These are phyloP conservation scores for Podaxis pistillaris DNA, from an alignment of 768 basidiomycete genomes.

Conservation along the genomic window DNA sequence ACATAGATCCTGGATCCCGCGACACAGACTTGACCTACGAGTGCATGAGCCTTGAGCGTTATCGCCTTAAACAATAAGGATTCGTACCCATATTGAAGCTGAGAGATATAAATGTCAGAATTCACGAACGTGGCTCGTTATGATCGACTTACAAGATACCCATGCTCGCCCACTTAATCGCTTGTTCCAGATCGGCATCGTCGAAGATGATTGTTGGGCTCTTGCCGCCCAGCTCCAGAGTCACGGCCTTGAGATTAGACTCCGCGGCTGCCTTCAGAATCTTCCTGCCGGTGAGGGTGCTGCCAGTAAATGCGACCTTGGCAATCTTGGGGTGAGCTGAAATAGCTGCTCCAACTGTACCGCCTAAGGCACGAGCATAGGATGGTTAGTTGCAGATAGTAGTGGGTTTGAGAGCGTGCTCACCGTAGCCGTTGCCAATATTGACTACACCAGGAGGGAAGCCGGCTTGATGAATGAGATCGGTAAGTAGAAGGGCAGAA, in stretches of 20 bases:
- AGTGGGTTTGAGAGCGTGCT: too few relatives aligned
- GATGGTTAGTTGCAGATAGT: too few relatives aligned
- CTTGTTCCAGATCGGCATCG: constrained; percentile 65
- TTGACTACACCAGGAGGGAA: constrained; percentile 79
- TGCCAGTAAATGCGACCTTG: constrained; percentile 80
- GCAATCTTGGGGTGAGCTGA: constrained; percentile 59
- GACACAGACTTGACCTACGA: constrained; percentile 63
- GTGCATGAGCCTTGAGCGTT: background rate
- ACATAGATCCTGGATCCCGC: constrained; percentile 88
- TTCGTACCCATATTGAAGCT: constrained; percentile 10
- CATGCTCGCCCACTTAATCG: constrained; percentile 61
- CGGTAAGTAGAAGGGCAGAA: constrained; percentile 50
- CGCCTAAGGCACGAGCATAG: constrained; percentile 19
- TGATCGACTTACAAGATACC: constrained; percentile 60
- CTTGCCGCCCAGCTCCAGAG: constrained; percentile 77
- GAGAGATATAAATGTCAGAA: background rate
- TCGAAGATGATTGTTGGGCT: constrained; percentile 63
- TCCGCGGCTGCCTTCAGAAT: constrained; percentile 70
- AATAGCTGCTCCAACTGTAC: constrained; percentile 67
- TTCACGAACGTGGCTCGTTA: background rate
- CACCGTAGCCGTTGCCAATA: constrained; percentile 64
- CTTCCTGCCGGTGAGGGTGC: constrained; percentile 66
- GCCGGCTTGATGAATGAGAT: constrained; percentile 64
- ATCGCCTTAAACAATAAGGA: background rate
- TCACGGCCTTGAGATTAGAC: constrained; percentile 73